Percentiles rank a stretch among this genome's conserved stretches.
Conservation (phyloP, 148 eudicot species). For the Silene latifolia region DNA sequence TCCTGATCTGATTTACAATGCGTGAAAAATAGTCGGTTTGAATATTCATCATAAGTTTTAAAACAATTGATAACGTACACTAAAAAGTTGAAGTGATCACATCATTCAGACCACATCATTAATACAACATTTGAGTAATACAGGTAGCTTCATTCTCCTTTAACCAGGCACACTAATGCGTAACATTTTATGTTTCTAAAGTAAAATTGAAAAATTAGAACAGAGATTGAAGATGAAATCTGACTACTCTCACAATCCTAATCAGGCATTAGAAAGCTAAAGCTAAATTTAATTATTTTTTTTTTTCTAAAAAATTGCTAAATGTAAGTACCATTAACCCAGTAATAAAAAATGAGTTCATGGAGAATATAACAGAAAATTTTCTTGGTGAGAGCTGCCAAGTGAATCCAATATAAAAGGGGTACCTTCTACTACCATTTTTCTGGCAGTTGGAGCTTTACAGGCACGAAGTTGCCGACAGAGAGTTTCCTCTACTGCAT, state of each 20-base stretch:
- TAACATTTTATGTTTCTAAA: background rate
- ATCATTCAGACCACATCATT: background rate
- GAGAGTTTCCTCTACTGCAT: slow-evolving; percentile 91
- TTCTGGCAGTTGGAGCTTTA: slow-evolving; percentile 66
- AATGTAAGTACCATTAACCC: background rate
- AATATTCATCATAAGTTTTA: background rate
- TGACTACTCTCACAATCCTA: background rate
- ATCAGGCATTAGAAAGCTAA: background rate
- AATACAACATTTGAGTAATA: background rate
- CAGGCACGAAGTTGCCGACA: slow-evolving; percentile 87
- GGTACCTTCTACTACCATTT: slow-evolving; percentile 70
- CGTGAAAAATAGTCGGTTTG: slow-evolving; percentile 4
- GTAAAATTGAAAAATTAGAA: background rate
- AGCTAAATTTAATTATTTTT: no score
- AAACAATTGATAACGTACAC: slow-evolving; percentile 5
- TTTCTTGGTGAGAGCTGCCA: background rate
- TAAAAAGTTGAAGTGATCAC: background rate
- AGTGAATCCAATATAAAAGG: background rate
- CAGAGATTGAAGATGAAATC: background rate
- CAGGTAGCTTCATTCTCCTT: background rate
- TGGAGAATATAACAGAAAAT: background rate
- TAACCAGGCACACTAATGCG: background rate
- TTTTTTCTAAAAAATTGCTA: background rate
- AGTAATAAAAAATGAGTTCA: background rate
- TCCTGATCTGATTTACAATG: slow-evolving; percentile 64